phyloP scores from a whole-genome alignment of 805 yeast genomes.

The Candida nemodendra region DNA sequence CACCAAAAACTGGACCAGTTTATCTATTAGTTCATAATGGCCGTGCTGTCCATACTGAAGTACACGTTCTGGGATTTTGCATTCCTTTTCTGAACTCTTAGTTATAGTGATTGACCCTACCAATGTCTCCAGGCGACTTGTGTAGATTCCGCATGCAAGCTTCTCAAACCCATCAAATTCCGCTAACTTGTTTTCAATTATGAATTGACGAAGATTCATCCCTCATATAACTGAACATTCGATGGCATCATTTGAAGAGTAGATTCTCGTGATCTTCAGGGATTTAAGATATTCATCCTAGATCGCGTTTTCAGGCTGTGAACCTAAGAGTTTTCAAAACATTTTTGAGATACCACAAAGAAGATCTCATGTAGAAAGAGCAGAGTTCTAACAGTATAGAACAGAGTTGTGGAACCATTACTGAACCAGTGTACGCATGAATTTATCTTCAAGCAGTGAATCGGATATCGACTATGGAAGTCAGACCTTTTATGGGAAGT shows the following conservation, averaged over 20 bases:
- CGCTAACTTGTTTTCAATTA: constrained; percentile 1
- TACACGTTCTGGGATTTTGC: background rate
- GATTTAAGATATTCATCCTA: too few relatives aligned
- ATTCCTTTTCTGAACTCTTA: background rate
- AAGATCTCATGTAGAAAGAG: too few relatives aligned
- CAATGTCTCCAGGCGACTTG: constrained; percentile 2
- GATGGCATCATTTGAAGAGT: too few relatives aligned
- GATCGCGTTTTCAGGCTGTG: constrained; percentile 4
- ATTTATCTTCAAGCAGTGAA: too few relatives aligned
- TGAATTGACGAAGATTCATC: constrained; percentile 16
- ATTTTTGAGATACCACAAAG: too few relatives aligned
- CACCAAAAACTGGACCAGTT: constrained; percentile 35
- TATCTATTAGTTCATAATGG: constrained; percentile 41
- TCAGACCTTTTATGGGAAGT: constrained; percentile 37
- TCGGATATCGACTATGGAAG: constrained; percentile 41
- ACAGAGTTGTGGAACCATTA: too few relatives aligned
- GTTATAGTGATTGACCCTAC: background rate
- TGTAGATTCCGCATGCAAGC: constrained; percentile 3
- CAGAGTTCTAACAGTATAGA: too few relatives aligned
- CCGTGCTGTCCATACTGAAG: background rate
- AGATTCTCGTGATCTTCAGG: too few relatives aligned
- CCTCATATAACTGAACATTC: too few relatives aligned
- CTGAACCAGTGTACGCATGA: too few relatives aligned
- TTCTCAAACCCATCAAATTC: constrained; percentile 1
- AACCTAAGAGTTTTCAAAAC: too few relatives aligned